phyloP scores from a whole-genome alignment of 2,329 filamentous ascomycete genomes.

The Xylariaceae sp. region DNA sequence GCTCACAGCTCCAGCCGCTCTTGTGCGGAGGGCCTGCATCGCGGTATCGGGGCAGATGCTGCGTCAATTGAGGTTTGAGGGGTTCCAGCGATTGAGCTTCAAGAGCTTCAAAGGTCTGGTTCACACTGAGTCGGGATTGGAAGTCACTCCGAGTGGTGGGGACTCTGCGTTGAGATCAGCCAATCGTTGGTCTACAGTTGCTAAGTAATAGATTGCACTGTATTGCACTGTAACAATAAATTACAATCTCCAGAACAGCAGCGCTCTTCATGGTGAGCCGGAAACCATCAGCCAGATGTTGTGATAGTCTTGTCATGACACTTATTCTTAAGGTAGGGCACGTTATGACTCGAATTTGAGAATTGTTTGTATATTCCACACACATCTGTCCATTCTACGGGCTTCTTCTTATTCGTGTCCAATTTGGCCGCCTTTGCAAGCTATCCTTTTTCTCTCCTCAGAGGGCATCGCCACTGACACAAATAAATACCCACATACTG shows the following conservation, averaged over 20 bases:
- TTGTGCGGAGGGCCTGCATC: constrained; percentile 40
- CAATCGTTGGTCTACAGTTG: constrained; percentile 25
- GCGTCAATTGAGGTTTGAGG: constrained; percentile 26
- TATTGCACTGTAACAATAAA: no score
- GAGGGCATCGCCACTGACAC: constrained; percentile 24
- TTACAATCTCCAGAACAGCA: no score
- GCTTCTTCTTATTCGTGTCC: constrained; percentile 24
- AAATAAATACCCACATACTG: no score
- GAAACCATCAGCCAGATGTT: no score
- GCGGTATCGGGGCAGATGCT: constrained; percentile 13
- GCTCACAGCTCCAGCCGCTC: constrained; percentile 40
- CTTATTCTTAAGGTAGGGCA: no score
- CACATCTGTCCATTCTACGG: no score
- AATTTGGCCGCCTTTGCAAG: constrained; percentile 26
- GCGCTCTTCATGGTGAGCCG: no score
- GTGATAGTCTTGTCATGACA: no score
- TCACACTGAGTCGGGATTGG: constrained; percentile 23
- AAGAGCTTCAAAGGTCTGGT: constrained; percentile 13
- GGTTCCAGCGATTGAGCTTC: constrained; percentile 15
- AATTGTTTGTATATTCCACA: no score
- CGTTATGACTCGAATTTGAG: neutral
- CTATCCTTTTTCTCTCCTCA: constrained; percentile 28
- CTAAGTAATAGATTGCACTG: no score
- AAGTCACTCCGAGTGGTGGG: constrained; percentile 22
- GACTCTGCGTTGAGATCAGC: neutral